Percentiles rank a stretch among this genome's conserved stretches.
Conservation (phyloP, 106 monocot species). For the Apostasia shenzhenica region DNA sequence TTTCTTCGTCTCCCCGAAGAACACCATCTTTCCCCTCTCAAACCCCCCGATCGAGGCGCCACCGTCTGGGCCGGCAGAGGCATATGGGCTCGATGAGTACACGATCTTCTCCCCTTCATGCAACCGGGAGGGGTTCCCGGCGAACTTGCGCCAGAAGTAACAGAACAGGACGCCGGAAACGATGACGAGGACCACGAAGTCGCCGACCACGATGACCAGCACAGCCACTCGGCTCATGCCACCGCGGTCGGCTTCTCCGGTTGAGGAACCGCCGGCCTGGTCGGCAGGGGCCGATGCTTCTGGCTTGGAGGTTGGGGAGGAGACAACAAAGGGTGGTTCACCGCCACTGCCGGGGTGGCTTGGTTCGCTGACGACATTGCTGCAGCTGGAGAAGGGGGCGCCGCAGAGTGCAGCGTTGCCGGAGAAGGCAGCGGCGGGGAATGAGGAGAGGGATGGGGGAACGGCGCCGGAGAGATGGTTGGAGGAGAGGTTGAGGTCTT, state of each 20-base stretch:
- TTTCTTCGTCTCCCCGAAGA: slow-evolving; percentile 41
- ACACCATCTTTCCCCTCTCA: slow-evolving; percentile 76
- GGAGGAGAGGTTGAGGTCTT: slow-evolving; percentile 62
- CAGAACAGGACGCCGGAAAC: slow-evolving; percentile 66
- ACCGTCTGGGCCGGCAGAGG: slow-evolving; percentile 8
- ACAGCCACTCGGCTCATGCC: slow-evolving; percentile 64
- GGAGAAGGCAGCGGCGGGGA: slow-evolving; percentile 41
- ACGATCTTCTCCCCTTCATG: slow-evolving; percentile 86
- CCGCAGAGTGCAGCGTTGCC: slow-evolving; percentile 64
- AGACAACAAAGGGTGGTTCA: slow-evolving; percentile 24
- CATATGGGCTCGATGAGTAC: slow-evolving; percentile 72
- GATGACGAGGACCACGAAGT: slow-evolving; percentile 48
- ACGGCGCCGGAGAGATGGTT: slow-evolving; percentile 56
- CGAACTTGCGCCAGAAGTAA: slow-evolving; percentile 81
- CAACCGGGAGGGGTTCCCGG: slow-evolving; percentile 26
- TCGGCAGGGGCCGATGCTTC: slow-evolving; percentile 8
- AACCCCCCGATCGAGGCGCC: slow-evolving; percentile 9
- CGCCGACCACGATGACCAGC: slow-evolving; percentile 59
- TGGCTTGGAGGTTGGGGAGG: slow-evolving; percentile 54
- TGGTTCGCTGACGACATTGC: slow-evolving; percentile 27
- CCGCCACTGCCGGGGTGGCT: slow-evolving; percentile 6
- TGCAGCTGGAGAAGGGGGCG: slow-evolving; percentile 33
- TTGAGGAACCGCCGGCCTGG: neutral
- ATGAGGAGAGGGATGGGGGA: slow-evolving; percentile 36
- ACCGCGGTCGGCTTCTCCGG: neutral